These are phyloP conservation scores for Penicillium sp. DNA, from an alignment of 2,329 filamentous ascomycete genomes.

Conservation along the genomic window DNA sequence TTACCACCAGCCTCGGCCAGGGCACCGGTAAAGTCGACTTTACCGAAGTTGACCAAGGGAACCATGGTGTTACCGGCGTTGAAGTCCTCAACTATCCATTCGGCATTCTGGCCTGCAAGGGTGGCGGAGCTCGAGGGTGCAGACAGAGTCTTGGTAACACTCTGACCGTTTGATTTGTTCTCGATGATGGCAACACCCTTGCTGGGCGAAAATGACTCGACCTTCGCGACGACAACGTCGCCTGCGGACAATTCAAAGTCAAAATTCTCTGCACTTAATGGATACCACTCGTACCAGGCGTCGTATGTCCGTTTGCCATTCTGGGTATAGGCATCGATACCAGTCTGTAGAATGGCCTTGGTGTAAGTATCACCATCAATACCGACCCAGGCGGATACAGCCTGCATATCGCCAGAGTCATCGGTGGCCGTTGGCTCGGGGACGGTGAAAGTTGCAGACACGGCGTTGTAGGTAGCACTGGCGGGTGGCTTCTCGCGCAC, in stretches of 20 bases:
- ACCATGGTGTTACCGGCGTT: slow-evolving; percentile 42
- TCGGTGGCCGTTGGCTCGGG: slow-evolving; percentile 50
- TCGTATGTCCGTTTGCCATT: slow-evolving; percentile 47
- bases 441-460: slow-evolving; percentile 51
- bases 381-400: slow-evolving; percentile 59
- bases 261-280: slow-evolving; percentile 57
- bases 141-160: slow-evolving; percentile 53
- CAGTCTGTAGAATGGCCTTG: slow-evolving; percentile 57
- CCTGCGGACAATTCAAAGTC: slow-evolving; percentile 49
- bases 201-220: slow-evolving; percentile 42
- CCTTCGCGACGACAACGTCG: slow-evolving; percentile 45
- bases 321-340: slow-evolving; percentile 56
- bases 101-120: slow-evolving; percentile 58
- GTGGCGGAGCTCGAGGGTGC: slow-evolving; percentile 41
- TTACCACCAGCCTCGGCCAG: slow-evolving; percentile 26
- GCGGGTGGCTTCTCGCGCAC: slow-evolving; percentile 48
- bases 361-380: slow-evolving; percentile 61
- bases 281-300: slow-evolving; percentile 64
- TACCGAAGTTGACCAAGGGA: slow-evolving; percentile 50
- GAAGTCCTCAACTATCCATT: slow-evolving; percentile 65
- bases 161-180: slow-evolving; percentile 55
- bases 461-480: slow-evolving; percentile 50
- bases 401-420: slow-evolving; percentile 42
- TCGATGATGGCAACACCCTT: slow-evolving; percentile 51
- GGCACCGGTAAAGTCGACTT: slow-evolving; percentile 41